A percentile compares a stretch with the other conserved stretches of the same genome.
Evolutionary conservation across 768 basidiomycete species (phyloP).

Genomic region (Udeniomyces megalosporus): DNA sequence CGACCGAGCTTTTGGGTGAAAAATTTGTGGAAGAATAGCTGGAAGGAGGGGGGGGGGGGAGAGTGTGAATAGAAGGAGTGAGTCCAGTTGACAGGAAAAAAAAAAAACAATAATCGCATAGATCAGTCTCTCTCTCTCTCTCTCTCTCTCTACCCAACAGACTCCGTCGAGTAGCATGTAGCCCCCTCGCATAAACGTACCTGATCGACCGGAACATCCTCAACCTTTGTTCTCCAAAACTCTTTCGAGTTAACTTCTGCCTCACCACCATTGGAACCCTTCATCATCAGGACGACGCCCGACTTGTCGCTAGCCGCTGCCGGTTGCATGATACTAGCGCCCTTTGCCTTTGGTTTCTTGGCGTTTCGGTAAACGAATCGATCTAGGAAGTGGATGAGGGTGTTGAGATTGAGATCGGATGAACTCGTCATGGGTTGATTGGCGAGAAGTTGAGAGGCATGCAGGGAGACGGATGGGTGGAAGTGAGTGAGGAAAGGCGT

Average conservation of each 20-base stretch:
- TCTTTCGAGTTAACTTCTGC: conserved; percentile 51
- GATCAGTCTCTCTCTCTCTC: too few relatives aligned
- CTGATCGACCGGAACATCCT: conserved; percentile 76
- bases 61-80: not conserved
- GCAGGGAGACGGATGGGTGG: conserved; percentile 77
- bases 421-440: conserved; percentile 60
- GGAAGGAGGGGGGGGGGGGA: not conserved
- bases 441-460: conserved; percentile 61
- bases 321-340: conserved; percentile 93
- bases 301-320: conserved; percentile 47
- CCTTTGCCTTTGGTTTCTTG: conserved; percentile 55
- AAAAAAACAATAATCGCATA: too few relatives aligned
- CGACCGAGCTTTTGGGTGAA: conserved; percentile 55
- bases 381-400: conserved; percentile 86
- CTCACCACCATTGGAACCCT: conserved; percentile 45
- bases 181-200: conserved; percentile 34
- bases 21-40: conserved; percentile 85
- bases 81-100: not conserved
- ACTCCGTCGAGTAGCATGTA: too few relatives aligned
- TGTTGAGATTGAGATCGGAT: conserved; percentile 79
- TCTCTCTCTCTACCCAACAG: too few relatives aligned
- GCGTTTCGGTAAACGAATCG: conserved; percentile 95
- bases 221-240: conserved; percentile 52
- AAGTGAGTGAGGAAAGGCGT: conserved; percentile 67
- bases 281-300: conserved; percentile 41